These are phyloP conservation scores for Cyanidioschyzon merolae DNA, from an alignment of 23 red algal species.

Conservation along the genomic window DNA sequence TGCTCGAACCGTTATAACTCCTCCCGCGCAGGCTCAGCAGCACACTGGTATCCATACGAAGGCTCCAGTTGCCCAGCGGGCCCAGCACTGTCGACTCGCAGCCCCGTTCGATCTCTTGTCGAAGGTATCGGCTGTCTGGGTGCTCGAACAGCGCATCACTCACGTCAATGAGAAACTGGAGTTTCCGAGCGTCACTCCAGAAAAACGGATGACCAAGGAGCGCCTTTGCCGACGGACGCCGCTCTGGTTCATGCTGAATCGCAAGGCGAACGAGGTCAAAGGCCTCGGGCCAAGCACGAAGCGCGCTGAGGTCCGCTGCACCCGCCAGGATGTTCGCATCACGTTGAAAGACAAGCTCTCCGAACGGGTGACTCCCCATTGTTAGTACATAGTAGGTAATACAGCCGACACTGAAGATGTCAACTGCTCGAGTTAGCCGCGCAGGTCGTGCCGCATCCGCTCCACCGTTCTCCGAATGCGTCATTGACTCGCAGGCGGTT, in stretches of 20 bases:
- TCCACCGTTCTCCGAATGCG: neutral
- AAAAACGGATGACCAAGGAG: constrained; percentile 78
- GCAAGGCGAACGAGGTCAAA: constrained; percentile 57
- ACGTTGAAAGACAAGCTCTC: constrained; percentile 54
- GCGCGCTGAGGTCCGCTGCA: constrained; percentile 35
- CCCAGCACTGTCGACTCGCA: constrained; percentile 21
- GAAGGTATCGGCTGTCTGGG: constrained; percentile 19
- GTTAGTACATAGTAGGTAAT: constrained; percentile 66
- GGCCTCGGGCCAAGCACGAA: constrained; percentile 66
- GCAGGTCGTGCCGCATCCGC: neutral
- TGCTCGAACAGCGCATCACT: constrained; percentile 63
- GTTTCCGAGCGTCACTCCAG: constrained; percentile 79
- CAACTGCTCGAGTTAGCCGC: constrained; percentile 62
- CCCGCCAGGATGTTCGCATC: constrained; percentile 63
- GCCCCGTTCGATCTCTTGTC: constrained; percentile 36
- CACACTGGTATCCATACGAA: constrained; percentile 50
- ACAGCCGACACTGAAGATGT: constrained; percentile 86
- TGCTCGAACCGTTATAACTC: constrained; percentile 48
- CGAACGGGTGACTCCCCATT: constrained; percentile 78
- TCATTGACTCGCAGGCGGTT: neutral
- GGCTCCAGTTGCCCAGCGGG: constrained; percentile 47
- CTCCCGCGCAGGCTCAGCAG: constrained; percentile 35
- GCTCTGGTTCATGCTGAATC: constrained; percentile 39
- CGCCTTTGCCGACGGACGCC: constrained; percentile 42
- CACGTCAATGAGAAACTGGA: constrained; percentile 83